Conservation (phyloP, 352 stramenopile genomes). For the Pythium oligandrum region DNA sequence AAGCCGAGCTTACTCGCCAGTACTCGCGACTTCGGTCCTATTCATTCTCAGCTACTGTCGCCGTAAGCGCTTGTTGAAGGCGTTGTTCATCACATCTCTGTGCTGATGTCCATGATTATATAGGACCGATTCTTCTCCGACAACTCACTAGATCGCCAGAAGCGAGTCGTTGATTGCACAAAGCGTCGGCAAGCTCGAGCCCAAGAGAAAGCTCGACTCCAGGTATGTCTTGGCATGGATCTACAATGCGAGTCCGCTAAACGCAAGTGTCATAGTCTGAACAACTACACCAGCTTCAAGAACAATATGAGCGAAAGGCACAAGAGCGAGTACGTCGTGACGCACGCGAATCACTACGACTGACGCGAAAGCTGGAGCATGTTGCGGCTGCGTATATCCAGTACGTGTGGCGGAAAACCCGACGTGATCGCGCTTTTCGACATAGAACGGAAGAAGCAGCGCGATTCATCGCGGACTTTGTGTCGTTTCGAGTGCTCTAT, state of each 20-base stretch:
- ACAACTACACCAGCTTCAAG: constrained; percentile 39
- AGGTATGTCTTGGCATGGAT: constrained; percentile 26
- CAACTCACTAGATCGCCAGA: constrained; percentile 57
- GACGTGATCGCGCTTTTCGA: constrained; percentile 9
- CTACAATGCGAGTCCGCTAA: too few species aligned
- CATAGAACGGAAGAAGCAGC: constrained; percentile 19
- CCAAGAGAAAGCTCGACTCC: constrained; percentile 40
- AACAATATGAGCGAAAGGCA: constrained; percentile 38
- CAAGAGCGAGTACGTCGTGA: constrained; percentile 31
- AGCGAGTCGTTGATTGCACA: constrained; percentile 46
- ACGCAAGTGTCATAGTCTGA: constrained; percentile 21
- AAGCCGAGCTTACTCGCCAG: constrained; percentile 18
- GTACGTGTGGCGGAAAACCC: constrained; percentile 41
- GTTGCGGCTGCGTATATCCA: constrained; percentile 70
- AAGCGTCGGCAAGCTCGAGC: constrained; percentile 49
- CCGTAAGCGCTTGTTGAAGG: constrained; percentile 3
- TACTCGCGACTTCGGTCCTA: constrained; percentile 13
- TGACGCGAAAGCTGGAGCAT: constrained; percentile 54
- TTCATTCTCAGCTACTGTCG: constrained; percentile 16
- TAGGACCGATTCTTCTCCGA: constrained; percentile 74
- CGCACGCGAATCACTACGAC: constrained; percentile 46
- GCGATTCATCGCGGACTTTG: constrained; percentile 29
- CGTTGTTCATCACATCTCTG: too few species aligned
- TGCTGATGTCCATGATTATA: too few species aligned
- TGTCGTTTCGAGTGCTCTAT: constrained; percentile 14